Evolutionary conservation across 228 moss, liverwort and hornwort species (phyloP).

Genomic region (Sphagnum fallax): DNA sequence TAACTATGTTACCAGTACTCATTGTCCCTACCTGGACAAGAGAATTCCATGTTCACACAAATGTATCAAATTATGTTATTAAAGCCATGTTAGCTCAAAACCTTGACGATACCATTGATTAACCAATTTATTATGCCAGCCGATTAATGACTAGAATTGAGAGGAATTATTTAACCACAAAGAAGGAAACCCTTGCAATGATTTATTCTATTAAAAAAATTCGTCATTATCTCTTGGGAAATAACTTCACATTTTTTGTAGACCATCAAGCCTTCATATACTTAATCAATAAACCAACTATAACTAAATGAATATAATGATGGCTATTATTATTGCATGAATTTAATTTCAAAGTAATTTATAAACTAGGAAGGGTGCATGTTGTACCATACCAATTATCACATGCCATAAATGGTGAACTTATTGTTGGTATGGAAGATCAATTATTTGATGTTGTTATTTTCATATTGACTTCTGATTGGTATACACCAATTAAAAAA

Average conservation of each 20-base stretch:
- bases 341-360: too few species aligned
- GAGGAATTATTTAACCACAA: neutral
- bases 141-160: neutral
- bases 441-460: too few species aligned
- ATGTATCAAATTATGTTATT: neutral
- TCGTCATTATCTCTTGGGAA: constrained; percentile 5
- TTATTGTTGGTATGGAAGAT: neutral
- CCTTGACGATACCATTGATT: neutral
- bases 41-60: constrained; percentile 1
- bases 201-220: constrained; percentile 6
- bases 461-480: too few species aligned
- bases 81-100: neutral
- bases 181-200: constrained; percentile 1
- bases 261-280: neutral
- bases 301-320: neutral
- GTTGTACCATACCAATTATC: too few species aligned
- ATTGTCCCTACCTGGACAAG: neutral
- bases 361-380: too few species aligned
- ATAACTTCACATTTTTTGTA: constrained; percentile 6
- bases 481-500: too few species aligned
- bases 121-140: neutral
- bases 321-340: too few species aligned
- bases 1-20: too few species aligned
- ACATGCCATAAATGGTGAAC: neutral
- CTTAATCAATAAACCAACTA: constrained; percentile 2